Base-by-base conservation (phyloP, 1,139 yeast species). In the Taphrina flavorubra region DNA sequence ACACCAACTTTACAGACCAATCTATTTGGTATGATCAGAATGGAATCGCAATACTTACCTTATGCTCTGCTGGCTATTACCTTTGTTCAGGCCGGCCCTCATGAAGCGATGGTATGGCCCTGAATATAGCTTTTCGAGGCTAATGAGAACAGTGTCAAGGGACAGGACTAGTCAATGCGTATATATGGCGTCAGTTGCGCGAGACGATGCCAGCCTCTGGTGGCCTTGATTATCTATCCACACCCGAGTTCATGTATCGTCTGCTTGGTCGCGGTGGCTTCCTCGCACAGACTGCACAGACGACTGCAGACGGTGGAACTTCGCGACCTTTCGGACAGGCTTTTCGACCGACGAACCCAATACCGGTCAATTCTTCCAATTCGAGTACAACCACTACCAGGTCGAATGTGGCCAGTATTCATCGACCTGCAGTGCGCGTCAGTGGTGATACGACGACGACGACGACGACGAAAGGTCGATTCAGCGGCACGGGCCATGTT, bases 1-100 rank as follows among this genome's bases (percentile, higher is more conserved):
- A 64, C 73, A 56, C 72, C 76, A 10, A 74, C 76, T 13, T 14
- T 73, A 75, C 51, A 72, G 72, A 31, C 73, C 69, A 51, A 77
- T 74, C 44, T 73, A 72, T 18, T 75, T 78, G 76, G 80, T 61
- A 73, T 74, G 37, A 70, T 80, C 65, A 74, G 73, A 34, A 70
- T 79, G 66, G 74, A 75, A 70, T 78, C 80, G 16, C 72, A 74
- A 60, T 79, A 75, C 67, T 70, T 78, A 31, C 81, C 82, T 1
- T 72, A 76, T 36, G 73, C 78, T 51, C 74, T 75, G 70, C 72
- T 79, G 20, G 72, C 72, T 0, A 44, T 76, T 44, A 73, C 74
- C n/a, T 69, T 77, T 20, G 68, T 78, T 31, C 59, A 73, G 11
- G 77, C 74, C 20, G 81, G 81, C 1, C 71, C 68, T 14, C 60